phyloP scores from a whole-genome alignment of 1,284 basidiomycete genomes.

The Sparassis latifolia region DNA sequence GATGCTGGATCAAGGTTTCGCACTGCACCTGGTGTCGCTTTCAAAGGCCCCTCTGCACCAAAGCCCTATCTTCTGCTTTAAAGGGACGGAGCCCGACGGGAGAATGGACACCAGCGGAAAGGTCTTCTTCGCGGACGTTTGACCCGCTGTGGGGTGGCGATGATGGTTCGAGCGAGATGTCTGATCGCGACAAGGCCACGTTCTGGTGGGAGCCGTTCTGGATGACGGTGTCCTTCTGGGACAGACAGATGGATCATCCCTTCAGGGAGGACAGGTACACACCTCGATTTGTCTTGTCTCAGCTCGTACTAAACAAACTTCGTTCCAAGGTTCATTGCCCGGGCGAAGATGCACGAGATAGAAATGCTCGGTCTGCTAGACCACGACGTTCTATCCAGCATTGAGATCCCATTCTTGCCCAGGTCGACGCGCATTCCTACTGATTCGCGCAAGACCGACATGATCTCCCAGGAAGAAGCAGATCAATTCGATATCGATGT shows the following conservation, averaged over 20 bases:
- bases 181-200: slow-evolving; percentile 38
- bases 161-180: slow-evolving; percentile 28
- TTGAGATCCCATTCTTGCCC: slow-evolving; percentile 72
- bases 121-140: slow-evolving; percentile 41
- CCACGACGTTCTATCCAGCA: slow-evolving; percentile 82
- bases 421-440: slow-evolving; percentile 24
- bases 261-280: slow-evolving; percentile 76
- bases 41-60: slow-evolving; percentile 92
- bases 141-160: slow-evolving; percentile 85
- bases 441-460: background rate
- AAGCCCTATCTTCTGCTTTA: slow-evolving; percentile 84
- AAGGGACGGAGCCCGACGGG: slow-evolving; percentile 44
- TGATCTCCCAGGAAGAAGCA: slow-evolving; percentile 44
- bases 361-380: slow-evolving; percentile 89
- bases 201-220: slow-evolving; percentile 89
- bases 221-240: slow-evolving; percentile 79
- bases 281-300: background rate
- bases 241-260: slow-evolving; percentile 79
- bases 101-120: slow-evolving; percentile 39
- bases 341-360: slow-evolving; percentile 92
- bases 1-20: slow-evolving; percentile 93
- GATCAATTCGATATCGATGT: slow-evolving; percentile 67
- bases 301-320: background rate
- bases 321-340: slow-evolving; percentile 70
- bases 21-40: slow-evolving; percentile 84